phyloP scores from a whole-genome alignment of 1,284 basidiomycete genomes.

The Cryptococcus neoformans region DNA sequence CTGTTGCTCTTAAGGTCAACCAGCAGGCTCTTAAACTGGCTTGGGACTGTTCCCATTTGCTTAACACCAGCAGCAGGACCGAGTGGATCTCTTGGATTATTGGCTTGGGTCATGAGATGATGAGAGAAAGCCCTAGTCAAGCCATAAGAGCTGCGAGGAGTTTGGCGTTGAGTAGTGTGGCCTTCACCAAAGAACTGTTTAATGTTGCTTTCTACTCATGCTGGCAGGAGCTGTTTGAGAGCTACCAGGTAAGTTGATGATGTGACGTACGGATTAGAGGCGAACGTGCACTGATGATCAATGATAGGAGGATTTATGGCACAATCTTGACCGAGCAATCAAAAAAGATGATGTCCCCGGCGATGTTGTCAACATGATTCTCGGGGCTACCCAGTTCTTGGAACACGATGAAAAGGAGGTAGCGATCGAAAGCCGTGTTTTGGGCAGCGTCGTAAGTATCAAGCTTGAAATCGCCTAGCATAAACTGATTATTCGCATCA shows the following conservation, averaged over 20 bases:
- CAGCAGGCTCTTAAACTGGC: slow-evolving; percentile 97
- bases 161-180: slow-evolving; percentile 86
- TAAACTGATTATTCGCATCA: slow-evolving; percentile 11
- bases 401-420: slow-evolving; percentile 98
- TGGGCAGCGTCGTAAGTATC: slow-evolving; percentile 74
- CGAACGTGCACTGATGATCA: background rate
- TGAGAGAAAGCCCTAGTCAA: slow-evolving; percentile 98
- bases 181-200: slow-evolving; percentile 91
- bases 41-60: slow-evolving; percentile 85
- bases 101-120: slow-evolving; percentile 88
- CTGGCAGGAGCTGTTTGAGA: slow-evolving; percentile 94
- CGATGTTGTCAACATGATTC: slow-evolving; percentile 88
- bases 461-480: background rate
- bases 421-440: slow-evolving; percentile 87
- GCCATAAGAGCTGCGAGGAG: slow-evolving; percentile 94
- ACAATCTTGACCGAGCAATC: slow-evolving; percentile 85
- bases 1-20: slow-evolving; percentile 88
- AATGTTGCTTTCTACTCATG: slow-evolving; percentile 98
- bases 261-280: background rate
- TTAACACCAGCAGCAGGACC: slow-evolving; percentile 70
- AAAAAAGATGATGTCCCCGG: slow-evolving; percentile 75
- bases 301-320: slow-evolving; percentile 82
- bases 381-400: slow-evolving; percentile 99
- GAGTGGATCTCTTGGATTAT: slow-evolving; percentile 99
- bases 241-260: slow-evolving; percentile 70